Conservation (phyloP, 192 early-diverging fungal genomes). For the Diversispora eburnea region DNA sequence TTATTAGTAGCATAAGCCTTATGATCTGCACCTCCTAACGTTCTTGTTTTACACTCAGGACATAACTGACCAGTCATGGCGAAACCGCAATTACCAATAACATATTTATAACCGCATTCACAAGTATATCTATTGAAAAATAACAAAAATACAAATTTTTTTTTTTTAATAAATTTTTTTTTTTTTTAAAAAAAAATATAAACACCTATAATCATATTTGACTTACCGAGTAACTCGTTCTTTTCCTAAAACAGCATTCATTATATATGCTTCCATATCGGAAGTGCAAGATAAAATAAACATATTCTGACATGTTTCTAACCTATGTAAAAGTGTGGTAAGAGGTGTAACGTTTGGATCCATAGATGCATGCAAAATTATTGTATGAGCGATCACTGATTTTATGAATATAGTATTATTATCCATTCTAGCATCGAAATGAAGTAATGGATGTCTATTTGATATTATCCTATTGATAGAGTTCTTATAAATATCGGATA, state of each 20-base stretch:
- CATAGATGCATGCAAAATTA: neutral
- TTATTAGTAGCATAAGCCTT: neutral
- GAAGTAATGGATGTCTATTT: slow-evolving; percentile 17
- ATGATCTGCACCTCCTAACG: neutral
- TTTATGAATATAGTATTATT: neutral
- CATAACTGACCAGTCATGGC: neutral
- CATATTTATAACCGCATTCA: slow-evolving; percentile 25
- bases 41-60: neutral
- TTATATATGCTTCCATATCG: slow-evolving; percentile 11
- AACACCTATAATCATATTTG: too few species aligned
- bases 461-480: neutral
- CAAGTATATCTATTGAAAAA: slow-evolving; percentile 11
- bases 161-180: neutral
- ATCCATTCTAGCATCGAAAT: neutral
- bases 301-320: neutral
- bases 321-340: slow-evolving; percentile 6
- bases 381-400: too few species aligned
- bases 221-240: slow-evolving; percentile 16
- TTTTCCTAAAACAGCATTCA: neutral
- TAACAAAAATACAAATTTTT: neutral
- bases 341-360: neutral
- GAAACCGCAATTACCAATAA: slow-evolving; percentile 17
- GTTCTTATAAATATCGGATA: neutral
- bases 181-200: slow-evolving; percentile 5
- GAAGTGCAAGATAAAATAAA: slow-evolving; percentile 20